phyloP scores from a whole-genome alignment of 768 basidiomycete species.

The Tephrocybe sp. region DNA sequence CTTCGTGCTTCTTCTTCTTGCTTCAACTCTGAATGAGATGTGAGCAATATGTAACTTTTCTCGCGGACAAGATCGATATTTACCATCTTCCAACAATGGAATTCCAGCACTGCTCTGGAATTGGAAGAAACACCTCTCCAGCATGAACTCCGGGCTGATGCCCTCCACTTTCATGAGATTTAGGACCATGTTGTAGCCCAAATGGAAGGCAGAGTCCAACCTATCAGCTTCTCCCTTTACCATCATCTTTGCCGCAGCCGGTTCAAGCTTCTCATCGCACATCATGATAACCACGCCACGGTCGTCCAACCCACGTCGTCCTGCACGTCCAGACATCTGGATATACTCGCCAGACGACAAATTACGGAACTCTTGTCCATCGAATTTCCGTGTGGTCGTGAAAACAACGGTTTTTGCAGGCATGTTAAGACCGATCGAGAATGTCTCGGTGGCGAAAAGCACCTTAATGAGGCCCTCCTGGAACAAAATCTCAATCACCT shows the following conservation, averaged over 20 bases:
- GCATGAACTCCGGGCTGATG: constrained; percentile 97
- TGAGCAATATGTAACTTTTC: neutral
- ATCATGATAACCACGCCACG: constrained; percentile 99
- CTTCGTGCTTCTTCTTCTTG: constrained; percentile 67
- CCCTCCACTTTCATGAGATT: constrained; percentile 99
- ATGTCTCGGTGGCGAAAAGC: constrained; percentile 97
- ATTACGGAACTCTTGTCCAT: constrained; percentile 92
- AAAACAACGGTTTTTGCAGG: constrained; percentile 99
- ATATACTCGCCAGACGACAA: constrained; percentile 97
- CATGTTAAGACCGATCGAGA: constrained; percentile 98
- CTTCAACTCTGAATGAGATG: constrained; percentile 57
- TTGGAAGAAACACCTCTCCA: constrained; percentile 97
- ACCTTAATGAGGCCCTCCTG: constrained; percentile 98
- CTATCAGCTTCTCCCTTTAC: constrained; percentile 97
- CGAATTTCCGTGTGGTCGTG: constrained; percentile 92
- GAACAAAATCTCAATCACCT: constrained; percentile 98
- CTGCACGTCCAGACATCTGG: constrained; percentile 99
- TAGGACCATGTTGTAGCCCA: constrained; percentile 99
- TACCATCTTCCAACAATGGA: constrained; percentile 81
- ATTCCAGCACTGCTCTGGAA: constrained; percentile 96
- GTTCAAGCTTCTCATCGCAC: constrained; percentile 98
- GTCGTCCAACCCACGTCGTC: constrained; percentile 94
- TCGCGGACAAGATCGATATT: constrained; percentile 21
- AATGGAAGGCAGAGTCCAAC: constrained; percentile 95
- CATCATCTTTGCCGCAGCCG: constrained; percentile 90